Evolutionary conservation across 2,329 filamentous ascomycete species (phyloP).

Genomic region (Cadophora sp.): DNA sequence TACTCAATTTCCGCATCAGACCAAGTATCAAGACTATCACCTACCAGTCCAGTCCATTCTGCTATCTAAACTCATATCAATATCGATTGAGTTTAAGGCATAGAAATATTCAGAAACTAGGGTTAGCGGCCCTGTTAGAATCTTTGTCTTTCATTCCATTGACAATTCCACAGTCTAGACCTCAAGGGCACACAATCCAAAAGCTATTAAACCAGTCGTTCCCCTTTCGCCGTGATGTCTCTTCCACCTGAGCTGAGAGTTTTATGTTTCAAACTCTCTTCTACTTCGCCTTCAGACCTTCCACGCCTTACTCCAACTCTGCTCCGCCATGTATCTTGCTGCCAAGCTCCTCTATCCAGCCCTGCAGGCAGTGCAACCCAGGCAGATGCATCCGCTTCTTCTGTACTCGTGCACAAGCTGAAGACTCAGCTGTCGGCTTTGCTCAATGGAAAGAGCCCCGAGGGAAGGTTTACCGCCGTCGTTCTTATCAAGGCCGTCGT

Average conservation of each 20-base stretch:
- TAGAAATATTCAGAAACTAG: background rate
- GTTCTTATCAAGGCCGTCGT: slow-evolving; percentile 81
- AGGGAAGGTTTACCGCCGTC: slow-evolving; percentile 79
- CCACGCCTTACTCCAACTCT: slow-evolving; percentile 76
- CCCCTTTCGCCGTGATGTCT: slow-evolving; percentile 38
- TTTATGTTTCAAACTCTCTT: slow-evolving; percentile 73
- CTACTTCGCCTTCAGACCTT: slow-evolving; percentile 74
- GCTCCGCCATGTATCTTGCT: slow-evolving; percentile 63
- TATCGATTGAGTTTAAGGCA: background rate
- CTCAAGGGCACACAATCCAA: background rate
- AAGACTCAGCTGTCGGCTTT: slow-evolving; percentile 80
- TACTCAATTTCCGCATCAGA: background rate
- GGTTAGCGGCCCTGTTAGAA: background rate
- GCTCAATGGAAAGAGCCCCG: slow-evolving; percentile 75
- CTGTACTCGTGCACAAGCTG: slow-evolving; percentile 80
- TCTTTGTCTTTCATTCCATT: background rate
- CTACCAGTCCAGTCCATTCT: background rate
- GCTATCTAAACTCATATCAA: background rate
- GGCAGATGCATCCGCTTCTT: slow-evolving; percentile 66
- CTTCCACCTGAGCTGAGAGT: slow-evolving; percentile 65
- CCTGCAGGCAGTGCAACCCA: slow-evolving; percentile 66
- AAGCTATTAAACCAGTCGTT: background rate
- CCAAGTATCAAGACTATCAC: background rate
- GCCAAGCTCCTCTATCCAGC: slow-evolving; percentile 66
- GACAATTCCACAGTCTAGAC: background rate